Evolutionary conservation across 306 rosid genomes (phyloP).

Genomic region (Vigna trinervia): DNA sequence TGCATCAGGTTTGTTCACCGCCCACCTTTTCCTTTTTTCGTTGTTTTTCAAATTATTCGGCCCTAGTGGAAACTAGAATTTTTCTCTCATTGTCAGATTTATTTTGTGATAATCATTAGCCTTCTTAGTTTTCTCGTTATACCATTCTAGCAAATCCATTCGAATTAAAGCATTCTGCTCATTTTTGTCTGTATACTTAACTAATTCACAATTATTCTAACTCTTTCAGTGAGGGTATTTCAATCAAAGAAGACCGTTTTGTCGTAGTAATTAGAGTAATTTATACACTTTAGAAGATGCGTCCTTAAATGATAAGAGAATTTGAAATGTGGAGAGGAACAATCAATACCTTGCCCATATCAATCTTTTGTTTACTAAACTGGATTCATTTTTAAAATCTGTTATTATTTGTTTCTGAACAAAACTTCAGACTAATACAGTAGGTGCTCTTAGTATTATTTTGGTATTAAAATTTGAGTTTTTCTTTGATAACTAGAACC

Average conservation of each 20-base stretch:
- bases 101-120: constrained; percentile 4
- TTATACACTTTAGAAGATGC: neutral
- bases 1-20: constrained; percentile 65
- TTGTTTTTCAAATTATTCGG: neutral
- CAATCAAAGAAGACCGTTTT: neutral
- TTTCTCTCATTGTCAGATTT: neutral
- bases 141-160: neutral
- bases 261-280: neutral
- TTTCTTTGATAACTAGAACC: neutral
- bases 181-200: neutral
- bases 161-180: neutral
- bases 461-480: too few species aligned
- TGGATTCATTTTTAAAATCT: too few species aligned
- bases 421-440: too few species aligned
- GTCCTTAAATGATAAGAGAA: neutral
- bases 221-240: neutral
- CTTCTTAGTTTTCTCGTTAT: neutral
- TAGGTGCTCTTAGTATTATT: too few species aligned
- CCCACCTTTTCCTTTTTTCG: constrained; percentile 1
- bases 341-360: too few species aligned
- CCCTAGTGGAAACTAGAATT: neutral
- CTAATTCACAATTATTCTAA: neutral
- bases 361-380: too few species aligned
- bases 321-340: neutral
- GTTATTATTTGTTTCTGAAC: too few species aligned